phyloP scores from a whole-genome alignment of 2,329 filamentous ascomycete species.

The Botrytis porri region DNA sequence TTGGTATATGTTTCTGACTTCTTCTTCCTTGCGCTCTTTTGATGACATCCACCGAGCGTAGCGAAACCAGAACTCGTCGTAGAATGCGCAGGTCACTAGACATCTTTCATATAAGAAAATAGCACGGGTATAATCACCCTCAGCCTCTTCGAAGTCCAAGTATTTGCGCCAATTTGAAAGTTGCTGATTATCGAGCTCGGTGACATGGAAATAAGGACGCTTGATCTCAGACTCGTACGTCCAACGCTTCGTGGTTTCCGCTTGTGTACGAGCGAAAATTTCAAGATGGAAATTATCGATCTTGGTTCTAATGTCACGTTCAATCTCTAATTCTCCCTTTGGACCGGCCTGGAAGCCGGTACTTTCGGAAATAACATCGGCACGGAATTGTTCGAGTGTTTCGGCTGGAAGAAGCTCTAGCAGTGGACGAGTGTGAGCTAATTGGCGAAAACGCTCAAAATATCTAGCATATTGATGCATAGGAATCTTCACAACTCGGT shows the following conservation, averaged over 20 bases:
- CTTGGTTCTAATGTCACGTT: conserved; percentile 76
- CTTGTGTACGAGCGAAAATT: conserved; percentile 75
- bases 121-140: conserved; percentile 72
- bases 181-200: conserved; percentile 82
- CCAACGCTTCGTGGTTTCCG: conserved; percentile 90
- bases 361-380: conserved; percentile 68
- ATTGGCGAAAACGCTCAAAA: conserved; percentile 81
- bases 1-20: conserved; percentile 88
- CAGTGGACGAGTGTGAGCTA: conserved; percentile 71
- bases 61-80: conserved; percentile 98
- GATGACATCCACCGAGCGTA: conserved; percentile 92
- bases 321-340: conserved; percentile 73
- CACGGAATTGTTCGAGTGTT: conserved; percentile 63
- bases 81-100: conserved; percentile 86
- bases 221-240: conserved; percentile 93
- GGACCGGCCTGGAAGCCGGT: conserved; percentile 49
- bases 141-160: conserved; percentile 87
- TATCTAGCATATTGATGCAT: conserved; percentile 96
- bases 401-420: conserved; percentile 69
- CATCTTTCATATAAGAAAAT: conserved; percentile 92
- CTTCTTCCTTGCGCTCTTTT: conserved; percentile 78
- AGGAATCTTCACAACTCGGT: conserved; percentile 81
- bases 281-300: conserved; percentile 80
- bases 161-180: conserved; percentile 93
- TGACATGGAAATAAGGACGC: conserved; percentile 94